phyloP scores from a whole-genome alignment of 1,139 yeast species.

The Pichia sp. region DNA sequence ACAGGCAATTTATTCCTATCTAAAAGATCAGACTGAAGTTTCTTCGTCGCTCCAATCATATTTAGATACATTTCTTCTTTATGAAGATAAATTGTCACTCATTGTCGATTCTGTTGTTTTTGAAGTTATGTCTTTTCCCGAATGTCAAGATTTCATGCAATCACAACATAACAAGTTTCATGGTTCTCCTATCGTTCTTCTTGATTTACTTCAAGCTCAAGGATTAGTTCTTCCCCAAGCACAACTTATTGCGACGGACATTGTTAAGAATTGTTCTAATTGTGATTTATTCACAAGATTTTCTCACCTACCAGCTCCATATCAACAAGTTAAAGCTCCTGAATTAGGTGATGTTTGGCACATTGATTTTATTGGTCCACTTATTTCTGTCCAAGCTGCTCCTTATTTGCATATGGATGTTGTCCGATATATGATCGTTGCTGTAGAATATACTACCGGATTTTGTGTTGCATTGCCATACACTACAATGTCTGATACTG shows the following conservation, averaged over 20 bases:
- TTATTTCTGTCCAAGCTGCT: not conserved
- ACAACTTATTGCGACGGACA: not conserved
- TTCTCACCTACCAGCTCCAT: not conserved
- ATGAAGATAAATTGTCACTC: not conserved
- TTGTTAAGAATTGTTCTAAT: not conserved
- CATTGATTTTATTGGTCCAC: slow-evolving; percentile 1
- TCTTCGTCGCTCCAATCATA: not conserved
- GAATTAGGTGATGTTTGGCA: not conserved
- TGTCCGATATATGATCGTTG: not conserved
- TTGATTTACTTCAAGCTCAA: not conserved
- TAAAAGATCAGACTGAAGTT: not conserved
- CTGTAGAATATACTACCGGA: not conserved
- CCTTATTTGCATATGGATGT: no score
- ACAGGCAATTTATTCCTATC: not conserved
- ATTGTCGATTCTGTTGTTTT: not conserved
- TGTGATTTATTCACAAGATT: not conserved
- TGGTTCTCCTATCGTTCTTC: not conserved
- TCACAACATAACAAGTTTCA: not conserved
- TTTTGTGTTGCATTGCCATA: not conserved
- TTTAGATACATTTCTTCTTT: not conserved
- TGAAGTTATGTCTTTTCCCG: not conserved
- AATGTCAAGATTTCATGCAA: not conserved
- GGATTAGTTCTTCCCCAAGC: not conserved
- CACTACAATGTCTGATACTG: not conserved
- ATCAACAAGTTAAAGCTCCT: not conserved